phyloP scores from a whole-genome alignment of 495 filamentous ascomycete genomes.

The Arthonia radiata region DNA sequence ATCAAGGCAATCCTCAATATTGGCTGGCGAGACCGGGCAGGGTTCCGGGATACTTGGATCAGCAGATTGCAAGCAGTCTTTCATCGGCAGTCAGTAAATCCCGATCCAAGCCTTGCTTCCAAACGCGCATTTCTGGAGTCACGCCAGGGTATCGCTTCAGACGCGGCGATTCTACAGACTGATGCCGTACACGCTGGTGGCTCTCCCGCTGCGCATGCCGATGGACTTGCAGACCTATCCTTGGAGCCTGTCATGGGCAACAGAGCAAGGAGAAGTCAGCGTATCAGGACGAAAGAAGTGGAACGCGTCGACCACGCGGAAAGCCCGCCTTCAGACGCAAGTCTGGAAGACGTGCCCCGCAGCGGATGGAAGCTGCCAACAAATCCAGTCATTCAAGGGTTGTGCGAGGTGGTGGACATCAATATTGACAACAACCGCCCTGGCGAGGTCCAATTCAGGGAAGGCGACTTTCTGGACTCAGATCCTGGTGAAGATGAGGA shows the following conservation, averaged over 20 bases:
- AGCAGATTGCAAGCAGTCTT: conserved; percentile 37
- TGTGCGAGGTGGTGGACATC: conserved; percentile 60
- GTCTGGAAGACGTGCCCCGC: conserved; percentile 1
- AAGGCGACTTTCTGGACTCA: conserved; percentile 57
- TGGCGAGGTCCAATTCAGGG: conserved; percentile 42
- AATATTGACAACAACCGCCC: conserved; percentile 64
- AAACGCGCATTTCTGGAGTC: conserved; percentile 7
- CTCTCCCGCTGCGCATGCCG: too few species aligned
- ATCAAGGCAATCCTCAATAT: conserved; percentile 51
- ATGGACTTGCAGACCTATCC: neutral
- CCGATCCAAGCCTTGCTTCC: conserved; percentile 17
- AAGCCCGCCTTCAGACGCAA: neutral
- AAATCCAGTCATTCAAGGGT: conserved; percentile 33
- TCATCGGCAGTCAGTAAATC: conserved; percentile 26
- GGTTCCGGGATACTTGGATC: conserved; percentile 49
- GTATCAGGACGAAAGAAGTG: neutral
- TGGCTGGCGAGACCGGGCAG: conserved; percentile 52
- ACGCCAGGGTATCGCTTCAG: neutral
- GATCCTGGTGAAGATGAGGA: conserved; percentile 53
- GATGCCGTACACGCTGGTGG: too few species aligned
- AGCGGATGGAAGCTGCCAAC: conserved; percentile 4
- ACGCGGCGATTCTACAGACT: neutral
- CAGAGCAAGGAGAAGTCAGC: conserved; percentile 1
- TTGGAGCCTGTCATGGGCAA: conserved; percentile 1
- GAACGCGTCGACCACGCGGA: conserved; percentile 1